These are phyloP conservation scores for Chlorella variabilis DNA, from an alignment of 163 green algal species.

Conservation along the genomic window DNA sequence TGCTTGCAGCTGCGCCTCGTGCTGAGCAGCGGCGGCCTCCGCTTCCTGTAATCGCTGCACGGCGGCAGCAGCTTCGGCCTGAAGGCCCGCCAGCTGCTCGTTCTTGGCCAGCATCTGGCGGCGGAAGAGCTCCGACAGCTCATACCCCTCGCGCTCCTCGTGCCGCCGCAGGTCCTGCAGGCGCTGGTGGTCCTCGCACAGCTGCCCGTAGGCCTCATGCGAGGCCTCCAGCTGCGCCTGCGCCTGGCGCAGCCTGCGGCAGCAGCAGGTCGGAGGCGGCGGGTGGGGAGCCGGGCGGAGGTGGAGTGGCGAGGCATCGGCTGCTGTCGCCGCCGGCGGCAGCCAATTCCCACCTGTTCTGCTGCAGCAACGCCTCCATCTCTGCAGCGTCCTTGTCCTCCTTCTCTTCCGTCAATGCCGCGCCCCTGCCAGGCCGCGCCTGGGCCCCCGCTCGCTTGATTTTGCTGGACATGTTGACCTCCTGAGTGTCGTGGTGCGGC, in stretches of 20 bases:
- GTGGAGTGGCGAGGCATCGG: neutral
- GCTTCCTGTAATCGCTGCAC: neutral
- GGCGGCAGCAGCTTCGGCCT: neutral
- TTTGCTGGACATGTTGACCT: neutral
- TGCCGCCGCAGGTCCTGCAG: conserved; percentile 68
- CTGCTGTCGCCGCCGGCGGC: neutral
- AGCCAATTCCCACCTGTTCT: neutral
- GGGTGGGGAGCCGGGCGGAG: no score
- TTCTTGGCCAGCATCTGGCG: conserved; percentile 42
- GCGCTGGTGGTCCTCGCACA: conserved; percentile 71
- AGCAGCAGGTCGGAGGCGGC: no score
- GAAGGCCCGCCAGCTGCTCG: conserved; percentile 2
- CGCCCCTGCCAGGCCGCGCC: neutral
- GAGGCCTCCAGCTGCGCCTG: neutral
- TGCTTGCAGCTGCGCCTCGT: neutral
- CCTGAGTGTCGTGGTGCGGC: no score
- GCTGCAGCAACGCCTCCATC: neutral
- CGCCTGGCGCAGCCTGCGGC: neutral
- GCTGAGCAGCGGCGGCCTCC: neutral
- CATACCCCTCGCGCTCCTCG: conserved; percentile 30
- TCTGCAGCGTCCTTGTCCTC: neutral
- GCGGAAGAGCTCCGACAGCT: conserved; percentile 21
- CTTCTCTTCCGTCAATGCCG: neutral
- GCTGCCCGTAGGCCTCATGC: conserved; percentile 47
- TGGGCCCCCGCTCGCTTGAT: neutral